Conservation (phyloP, 2,329 filamentous ascomycete species). For the Penicillium sp. region DNA sequence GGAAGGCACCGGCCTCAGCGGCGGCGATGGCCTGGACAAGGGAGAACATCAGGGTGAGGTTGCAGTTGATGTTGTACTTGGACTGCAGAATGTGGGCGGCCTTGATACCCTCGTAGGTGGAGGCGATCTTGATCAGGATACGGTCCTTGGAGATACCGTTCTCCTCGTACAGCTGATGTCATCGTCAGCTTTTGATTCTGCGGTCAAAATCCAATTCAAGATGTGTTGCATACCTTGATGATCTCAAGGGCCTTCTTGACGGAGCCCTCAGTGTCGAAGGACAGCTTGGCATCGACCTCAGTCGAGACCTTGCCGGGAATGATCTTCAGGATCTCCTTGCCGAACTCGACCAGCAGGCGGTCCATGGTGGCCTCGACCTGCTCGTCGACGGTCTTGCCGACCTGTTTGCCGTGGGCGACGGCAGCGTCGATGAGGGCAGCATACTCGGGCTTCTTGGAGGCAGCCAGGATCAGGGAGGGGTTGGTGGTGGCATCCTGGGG, state of each 20-base stretch:
- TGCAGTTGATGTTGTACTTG: conserved; percentile 96
- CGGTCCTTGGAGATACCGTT: conserved; percentile 91
- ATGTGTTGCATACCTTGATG: conserved; percentile 69
- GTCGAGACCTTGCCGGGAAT: conserved; percentile 98
- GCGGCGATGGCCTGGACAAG: conserved; percentile 90
- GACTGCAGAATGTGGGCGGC: conserved; percentile 94
- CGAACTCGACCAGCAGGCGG: conserved; percentile 94
- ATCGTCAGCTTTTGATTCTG: conserved; percentile 8
- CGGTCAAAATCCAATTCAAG: not conserved
- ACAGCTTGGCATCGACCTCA: conserved; percentile 94
- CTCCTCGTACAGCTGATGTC: conserved; percentile 81
- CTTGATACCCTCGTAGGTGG: conserved; percentile 99
- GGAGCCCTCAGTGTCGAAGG: conserved; percentile 89
- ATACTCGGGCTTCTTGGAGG: conserved; percentile 97
- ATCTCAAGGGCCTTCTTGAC: conserved; percentile 96
- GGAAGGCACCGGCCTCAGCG: conserved; percentile 91
- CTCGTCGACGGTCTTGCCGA: conserved; percentile 67
- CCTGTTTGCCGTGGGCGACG: conserved; percentile 79
- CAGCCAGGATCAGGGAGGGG: conserved; percentile 96
- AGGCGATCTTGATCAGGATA: conserved; percentile 97
- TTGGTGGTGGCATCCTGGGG: conserved; percentile 99
- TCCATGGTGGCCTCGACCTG: conserved; percentile 91
- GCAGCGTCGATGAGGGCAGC: conserved; percentile 86
- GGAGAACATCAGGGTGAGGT: conserved; percentile 99
- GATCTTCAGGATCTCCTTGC: conserved; percentile 94